A percentile compares a stretch with the other conserved stretches of the same genome.
These are phyloP conservation scores for Chara braunii DNA, from an alignment of 139 green algal genomes.

Conservation along the genomic window DNA sequence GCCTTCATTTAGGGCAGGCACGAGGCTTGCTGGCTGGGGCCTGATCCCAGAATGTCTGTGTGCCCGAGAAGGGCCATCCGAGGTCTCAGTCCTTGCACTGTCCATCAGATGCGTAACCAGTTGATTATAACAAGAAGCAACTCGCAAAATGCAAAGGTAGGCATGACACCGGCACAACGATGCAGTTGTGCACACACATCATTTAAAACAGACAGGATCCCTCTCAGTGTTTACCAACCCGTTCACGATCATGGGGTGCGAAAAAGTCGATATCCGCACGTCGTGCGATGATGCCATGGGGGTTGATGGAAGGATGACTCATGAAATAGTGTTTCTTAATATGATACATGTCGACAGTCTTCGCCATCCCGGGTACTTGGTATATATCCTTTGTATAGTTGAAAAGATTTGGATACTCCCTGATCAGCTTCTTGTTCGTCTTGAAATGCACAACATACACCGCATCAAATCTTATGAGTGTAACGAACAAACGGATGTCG, in stretches of 20 bases:
- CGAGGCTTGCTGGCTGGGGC: no score
- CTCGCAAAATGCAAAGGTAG: no score
- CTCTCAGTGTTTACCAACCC: no score
- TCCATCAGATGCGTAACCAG: no score
- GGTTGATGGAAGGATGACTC: slow-evolving; percentile 44
- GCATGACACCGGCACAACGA: no score
- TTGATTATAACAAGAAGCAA: no score
- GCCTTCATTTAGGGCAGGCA: no score
- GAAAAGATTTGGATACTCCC: slow-evolving; percentile 66
- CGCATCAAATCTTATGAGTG: slow-evolving; percentile 71
- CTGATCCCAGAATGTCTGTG: no score
- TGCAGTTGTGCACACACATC: no score
- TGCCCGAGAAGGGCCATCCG: no score
- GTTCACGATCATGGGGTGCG: slow-evolving; percentile 32
- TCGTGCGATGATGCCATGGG: slow-evolving; percentile 34
- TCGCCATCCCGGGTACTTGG: slow-evolving; percentile 57
- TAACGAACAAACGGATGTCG: slow-evolving; percentile 86
- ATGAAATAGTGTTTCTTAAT: slow-evolving; percentile 66
- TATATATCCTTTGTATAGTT: slow-evolving; percentile 72
- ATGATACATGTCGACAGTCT: slow-evolving; percentile 76
- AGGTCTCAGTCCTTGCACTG: no score
- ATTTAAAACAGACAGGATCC: no score
- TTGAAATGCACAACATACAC: slow-evolving; percentile 94
- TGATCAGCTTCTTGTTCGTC: slow-evolving; percentile 72
- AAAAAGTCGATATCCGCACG: slow-evolving; percentile 32